Base-by-base conservation (phyloP, 1,284 basidiomycete genomes). In the Pseudozyma sp. region DNA sequence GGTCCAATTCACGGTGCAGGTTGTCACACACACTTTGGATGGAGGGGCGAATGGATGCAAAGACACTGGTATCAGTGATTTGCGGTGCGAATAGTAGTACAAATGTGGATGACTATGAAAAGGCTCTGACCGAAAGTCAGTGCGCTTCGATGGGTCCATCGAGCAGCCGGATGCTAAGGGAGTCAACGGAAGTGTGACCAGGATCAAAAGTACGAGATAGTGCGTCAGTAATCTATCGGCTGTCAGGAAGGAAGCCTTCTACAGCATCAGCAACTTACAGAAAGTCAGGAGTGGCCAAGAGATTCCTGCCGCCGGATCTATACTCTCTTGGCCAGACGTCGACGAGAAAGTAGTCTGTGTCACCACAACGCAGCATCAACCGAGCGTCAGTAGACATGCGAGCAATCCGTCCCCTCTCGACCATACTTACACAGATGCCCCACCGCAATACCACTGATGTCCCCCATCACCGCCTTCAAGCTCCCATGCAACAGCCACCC, bases 251-350 rank as follows among this genome's bases (percentile, higher is more conserved):
- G 35, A 37, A 37, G 35, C 35, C 14, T 37, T 37, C 24, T 24
- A 24, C 24, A 24, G 35, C 35, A 14, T 14, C 14, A 37, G 8
- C 35, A 37, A 90, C 94, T 87, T 81, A 97, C 94, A 97, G 81
- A 53, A 89, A 77, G 24, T 88, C 86, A 0, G 94, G 94, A 0
- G 94, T 91, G 57, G 91, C 90, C 61, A 92, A 91, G 77, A 94
- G 88, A 49, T 91, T 85, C 2, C 89, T 90, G 53, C 89, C 88
- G 0, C 92, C 92, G 17, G 92, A 92, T 3, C 90, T 86, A 89
- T 95, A 92, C 85, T 99, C 96, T 65, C 93, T 87, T 29, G 92
- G 91, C 97, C 96, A 99, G 2, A 96, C 92, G 78, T 97, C 94
- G 56, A 93, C 88, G 77, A 97, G 85, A 85, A 98, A 98, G 90